A percentile compares a stretch with the other conserved stretches of the same genome.
Conservation (phyloP, 1,139 yeast genomes). For the Yarrowia galli region DNA sequence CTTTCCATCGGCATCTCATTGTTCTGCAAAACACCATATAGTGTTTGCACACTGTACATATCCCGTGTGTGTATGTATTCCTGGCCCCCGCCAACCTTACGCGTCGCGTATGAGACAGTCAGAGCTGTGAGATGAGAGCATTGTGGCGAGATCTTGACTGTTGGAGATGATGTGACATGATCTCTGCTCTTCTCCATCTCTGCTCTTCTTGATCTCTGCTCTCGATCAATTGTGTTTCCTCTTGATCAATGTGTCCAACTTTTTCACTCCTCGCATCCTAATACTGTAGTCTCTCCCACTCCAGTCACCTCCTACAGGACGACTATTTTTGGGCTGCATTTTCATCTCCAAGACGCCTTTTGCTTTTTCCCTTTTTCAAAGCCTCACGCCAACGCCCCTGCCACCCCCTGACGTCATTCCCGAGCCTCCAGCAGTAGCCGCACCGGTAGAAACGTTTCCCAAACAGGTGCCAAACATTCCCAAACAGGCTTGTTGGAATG, state of each 20-base stretch:
- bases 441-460: conserved; percentile 34
- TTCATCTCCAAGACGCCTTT: not conserved
- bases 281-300: not conserved
- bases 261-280: not conserved
- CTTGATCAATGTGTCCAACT: too few relatives aligned
- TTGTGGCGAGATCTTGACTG: not conserved
- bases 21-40: conserved; percentile 22
- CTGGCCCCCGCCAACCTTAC: conserved; percentile 35
- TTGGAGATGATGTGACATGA: too few relatives aligned
- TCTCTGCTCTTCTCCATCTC: too few relatives aligned
- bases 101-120: conserved; percentile 24
- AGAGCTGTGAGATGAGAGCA: not conserved
- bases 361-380: not conserved
- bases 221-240: too few relatives aligned
- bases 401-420: conserved; percentile 35
- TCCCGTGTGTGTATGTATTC: conserved; percentile 20
- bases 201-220: too few relatives aligned
- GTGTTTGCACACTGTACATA: conserved; percentile 32
- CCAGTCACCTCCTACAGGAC: not conserved
- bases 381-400: conserved; percentile 27
- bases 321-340: conserved; percentile 5
- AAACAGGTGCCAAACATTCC: conserved; percentile 22
- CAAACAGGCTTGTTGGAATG: conserved; percentile 13
- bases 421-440: conserved; percentile 1
- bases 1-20: conserved; percentile 16